Evolutionary conservation across 192 early-diverging fungal species (phyloP).

Genomic region (Backusella luteola): DNA sequence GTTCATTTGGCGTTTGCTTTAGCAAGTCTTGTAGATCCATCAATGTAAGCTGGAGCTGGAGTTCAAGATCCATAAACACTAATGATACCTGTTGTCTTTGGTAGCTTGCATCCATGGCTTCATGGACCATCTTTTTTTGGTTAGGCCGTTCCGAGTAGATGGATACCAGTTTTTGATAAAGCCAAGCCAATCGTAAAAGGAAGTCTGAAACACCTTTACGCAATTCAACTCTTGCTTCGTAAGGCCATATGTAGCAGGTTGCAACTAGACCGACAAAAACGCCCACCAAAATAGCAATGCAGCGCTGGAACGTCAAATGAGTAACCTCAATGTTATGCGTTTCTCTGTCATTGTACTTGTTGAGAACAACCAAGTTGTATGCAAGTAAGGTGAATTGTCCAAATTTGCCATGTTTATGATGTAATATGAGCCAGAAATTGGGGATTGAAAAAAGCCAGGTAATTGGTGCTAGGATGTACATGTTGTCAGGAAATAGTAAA

Average conservation of each 20-base stretch:
- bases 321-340: constrained; percentile 48
- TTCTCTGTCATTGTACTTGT: constrained; percentile 70
- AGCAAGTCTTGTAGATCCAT: constrained; percentile 63
- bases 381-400: constrained; percentile 79
- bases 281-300: constrained; percentile 65
- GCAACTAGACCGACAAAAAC: constrained; percentile 65
- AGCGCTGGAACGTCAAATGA: constrained; percentile 59
- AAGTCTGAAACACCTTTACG: constrained; percentile 76
- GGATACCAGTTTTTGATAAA: constrained; percentile 66
- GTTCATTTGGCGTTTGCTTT: constrained; percentile 72
- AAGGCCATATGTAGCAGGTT: constrained; percentile 79
- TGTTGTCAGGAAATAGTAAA: constrained; percentile 45
- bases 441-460: constrained; percentile 63
- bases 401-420: constrained; percentile 64
- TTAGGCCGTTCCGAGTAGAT: constrained; percentile 38
- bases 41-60: constrained; percentile 62
- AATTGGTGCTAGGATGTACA: constrained; percentile 37
- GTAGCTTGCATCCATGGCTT: background rate
- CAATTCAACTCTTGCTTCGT: constrained; percentile 75
- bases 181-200: constrained; percentile 63
- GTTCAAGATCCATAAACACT: constrained; percentile 71
- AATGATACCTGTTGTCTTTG: constrained; percentile 30
- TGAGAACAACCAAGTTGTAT: constrained; percentile 74
- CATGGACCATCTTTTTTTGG: background rate
- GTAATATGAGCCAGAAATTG: constrained; percentile 66